Conservation (phyloP, 2,329 filamentous ascomycete species). For the Blastomyces gilchristii region DNA sequence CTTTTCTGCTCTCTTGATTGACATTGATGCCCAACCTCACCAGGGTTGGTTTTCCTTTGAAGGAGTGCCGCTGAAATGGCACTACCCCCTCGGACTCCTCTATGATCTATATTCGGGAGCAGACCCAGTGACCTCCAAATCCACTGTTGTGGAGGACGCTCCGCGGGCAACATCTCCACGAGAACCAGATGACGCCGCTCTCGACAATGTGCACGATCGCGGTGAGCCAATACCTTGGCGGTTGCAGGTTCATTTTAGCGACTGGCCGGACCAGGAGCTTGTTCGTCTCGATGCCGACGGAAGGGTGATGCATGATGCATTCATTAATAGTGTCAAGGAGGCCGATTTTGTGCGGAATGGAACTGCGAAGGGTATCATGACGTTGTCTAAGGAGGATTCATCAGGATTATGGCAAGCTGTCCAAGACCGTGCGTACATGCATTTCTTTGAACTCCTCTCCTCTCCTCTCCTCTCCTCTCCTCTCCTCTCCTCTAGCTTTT, state of each 20-base stretch:
- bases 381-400: slow-evolving; percentile 71
- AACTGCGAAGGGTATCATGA: slow-evolving; percentile 83
- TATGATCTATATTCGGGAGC: slow-evolving; percentile 58
- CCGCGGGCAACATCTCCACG: slow-evolving; percentile 12
- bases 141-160: slow-evolving; percentile 11
- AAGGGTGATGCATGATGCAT: slow-evolving; percentile 52
- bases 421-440: slow-evolving; percentile 50
- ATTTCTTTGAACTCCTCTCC: neutral
- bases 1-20: slow-evolving; percentile 49
- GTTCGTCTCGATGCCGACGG: slow-evolving; percentile 46
- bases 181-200: neutral
- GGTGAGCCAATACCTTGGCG: slow-evolving; percentile 47
- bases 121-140: slow-evolving; percentile 31
- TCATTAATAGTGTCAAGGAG: slow-evolving; percentile 62
- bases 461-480: too few species aligned
- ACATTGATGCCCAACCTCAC: slow-evolving; percentile 42
- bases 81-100: slow-evolving; percentile 58
- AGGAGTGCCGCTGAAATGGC: slow-evolving; percentile 59
- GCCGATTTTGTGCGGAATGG: slow-evolving; percentile 83
- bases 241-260: slow-evolving; percentile 51
- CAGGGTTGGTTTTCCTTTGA: slow-evolving; percentile 58
- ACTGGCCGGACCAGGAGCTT: slow-evolving; percentile 49
- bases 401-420: slow-evolving; percentile 74
- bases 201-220: neutral
- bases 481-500: neutral